Evolutionary conservation across 2,329 filamentous ascomycete genomes (phyloP).

Genomic region (Fusarium siculi): DNA sequence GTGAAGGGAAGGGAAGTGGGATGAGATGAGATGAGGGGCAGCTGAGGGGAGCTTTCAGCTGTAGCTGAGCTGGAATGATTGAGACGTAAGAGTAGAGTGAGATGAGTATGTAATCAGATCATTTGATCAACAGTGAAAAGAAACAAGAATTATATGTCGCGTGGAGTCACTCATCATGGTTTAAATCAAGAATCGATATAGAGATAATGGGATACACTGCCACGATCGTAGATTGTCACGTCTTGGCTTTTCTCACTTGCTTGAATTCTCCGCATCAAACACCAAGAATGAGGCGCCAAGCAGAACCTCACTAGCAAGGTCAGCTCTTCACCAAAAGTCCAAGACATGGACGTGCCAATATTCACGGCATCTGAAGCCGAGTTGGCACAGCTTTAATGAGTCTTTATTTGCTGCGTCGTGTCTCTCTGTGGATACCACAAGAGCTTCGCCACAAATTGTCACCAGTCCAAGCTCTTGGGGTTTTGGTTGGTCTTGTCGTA

Average conservation of each 20-base stretch:
- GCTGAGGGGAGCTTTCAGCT: constrained; percentile 7
- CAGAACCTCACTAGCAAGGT: not conserved
- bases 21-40: constrained; percentile 38
- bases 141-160: not conserved
- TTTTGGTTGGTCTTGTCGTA: constrained; percentile 9
- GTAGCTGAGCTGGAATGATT: not conserved
- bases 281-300: constrained; percentile 5
- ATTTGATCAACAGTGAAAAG: not conserved
- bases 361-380: constrained; percentile 26
- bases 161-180: not conserved
- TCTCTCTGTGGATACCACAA: constrained; percentile 26
- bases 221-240: constrained; percentile 5
- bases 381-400: constrained; percentile 14
- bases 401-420: constrained; percentile 29
- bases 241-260: constrained; percentile 14
- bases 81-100: not conserved
- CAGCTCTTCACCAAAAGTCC: not conserved
- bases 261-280: not conserved
- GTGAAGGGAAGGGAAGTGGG: constrained; percentile 21
- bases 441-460: constrained; percentile 35
- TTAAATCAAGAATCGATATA: constrained; percentile 12
- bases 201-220: constrained; percentile 20
- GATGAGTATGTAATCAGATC: not conserved
- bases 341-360: not conserved
- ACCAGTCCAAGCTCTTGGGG: constrained; percentile 15